Base-by-base conservation (phyloP, 2,329 filamentous ascomycete genomes). In the Bretziella fagacearum region DNA sequence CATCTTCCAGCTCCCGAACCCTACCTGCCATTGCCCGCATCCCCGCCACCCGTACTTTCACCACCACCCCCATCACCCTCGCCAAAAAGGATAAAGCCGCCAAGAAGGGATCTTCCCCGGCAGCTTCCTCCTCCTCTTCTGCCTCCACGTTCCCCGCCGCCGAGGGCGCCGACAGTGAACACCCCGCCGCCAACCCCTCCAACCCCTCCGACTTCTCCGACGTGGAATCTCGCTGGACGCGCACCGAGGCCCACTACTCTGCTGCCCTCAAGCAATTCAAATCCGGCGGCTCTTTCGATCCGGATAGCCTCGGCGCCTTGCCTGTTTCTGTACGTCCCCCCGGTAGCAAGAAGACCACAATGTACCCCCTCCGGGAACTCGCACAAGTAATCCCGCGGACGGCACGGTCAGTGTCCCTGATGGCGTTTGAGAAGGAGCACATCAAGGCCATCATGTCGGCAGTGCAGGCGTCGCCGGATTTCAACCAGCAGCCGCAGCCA, bases 401-500 rank as follows among this genome's bases (percentile, higher is more conserved):
- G 4, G 63, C 62, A 1, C 60, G 64, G 46, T 59, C 60, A 25
- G 59, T 67, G 32, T 63, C 62, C 5, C 62, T 67, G 8, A 60
- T 67, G 40, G 60, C 65, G 48, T 60, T 65, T 56, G 63, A 66
- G 46, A 58, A 58, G 44, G 58, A 53, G 6, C 69, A 66, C 55
- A 59, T 74, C 54, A 70, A 71, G 62, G 64, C 69, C 54, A 67
- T 75, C 60, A 67, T 73, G 65, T 67, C 63, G 55, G 71, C 71
- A 26, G 63, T 75, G 44, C 70, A 74, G 60, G 55, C 59, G 25
- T 67, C 63, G 55, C 55, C 58, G n/a, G 65, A 70, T 54, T 74
- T 71, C 60, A 75, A 75, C 63, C 71, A 75, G 65, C 71, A 74
- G 65, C 71, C 72, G 40, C 73, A 76, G 65, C 63, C 63, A 17